Evolutionary conservation across 78 protist genomes (phyloP).

Genomic region (Dictyostelium intermedium): DNA sequence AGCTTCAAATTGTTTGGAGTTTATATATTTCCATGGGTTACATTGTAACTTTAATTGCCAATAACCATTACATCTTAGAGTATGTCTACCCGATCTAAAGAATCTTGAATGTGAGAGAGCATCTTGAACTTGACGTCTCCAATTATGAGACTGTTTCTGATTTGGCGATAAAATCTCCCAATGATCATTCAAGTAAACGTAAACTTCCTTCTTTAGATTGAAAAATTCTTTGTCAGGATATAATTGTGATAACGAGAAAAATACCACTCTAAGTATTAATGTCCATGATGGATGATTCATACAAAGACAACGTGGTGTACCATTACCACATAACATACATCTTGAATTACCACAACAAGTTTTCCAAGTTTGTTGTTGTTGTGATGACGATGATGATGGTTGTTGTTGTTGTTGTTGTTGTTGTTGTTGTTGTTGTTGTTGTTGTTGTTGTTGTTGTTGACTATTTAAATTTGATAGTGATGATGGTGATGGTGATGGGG

Average conservation of each 20-base stretch:
- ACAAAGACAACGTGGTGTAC: slow-evolving; percentile 65
- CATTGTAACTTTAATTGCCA: slow-evolving; percentile 68
- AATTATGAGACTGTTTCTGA: slow-evolving; percentile 57
- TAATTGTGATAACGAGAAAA: slow-evolving; percentile 20
- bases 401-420: too few species aligned
- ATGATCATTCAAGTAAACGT: slow-evolving; percentile 70
- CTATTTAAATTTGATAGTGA: neutral
- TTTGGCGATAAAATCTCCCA: slow-evolving; percentile 76
- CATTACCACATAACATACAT: slow-evolving; percentile 44
- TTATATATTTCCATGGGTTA: slow-evolving; percentile 70
- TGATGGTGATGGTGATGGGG: neutral
- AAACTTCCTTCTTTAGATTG: slow-evolving; percentile 63
- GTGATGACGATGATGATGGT: neutral
- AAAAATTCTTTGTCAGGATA: slow-evolving; percentile 63
- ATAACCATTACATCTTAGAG: slow-evolving; percentile 70
- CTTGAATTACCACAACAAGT: slow-evolving; percentile 29
- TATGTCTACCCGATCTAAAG: slow-evolving; percentile 74
- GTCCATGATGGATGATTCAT: slow-evolving; percentile 81
- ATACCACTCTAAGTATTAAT: slow-evolving; percentile 39
- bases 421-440: too few species aligned
- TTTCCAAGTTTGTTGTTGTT: slow-evolving; percentile 10
- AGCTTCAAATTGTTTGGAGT: slow-evolving; percentile 64
- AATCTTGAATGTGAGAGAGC: slow-evolving; percentile 70
- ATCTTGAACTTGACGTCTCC: slow-evolving; percentile 77
- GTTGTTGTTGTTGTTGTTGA: neutral